Percentiles rank a stretch among this genome's conserved stretches.
Evolutionary conservation across 2,329 filamentous ascomycete species (phyloP).

Genomic region (Bipolaris cookei): DNA sequence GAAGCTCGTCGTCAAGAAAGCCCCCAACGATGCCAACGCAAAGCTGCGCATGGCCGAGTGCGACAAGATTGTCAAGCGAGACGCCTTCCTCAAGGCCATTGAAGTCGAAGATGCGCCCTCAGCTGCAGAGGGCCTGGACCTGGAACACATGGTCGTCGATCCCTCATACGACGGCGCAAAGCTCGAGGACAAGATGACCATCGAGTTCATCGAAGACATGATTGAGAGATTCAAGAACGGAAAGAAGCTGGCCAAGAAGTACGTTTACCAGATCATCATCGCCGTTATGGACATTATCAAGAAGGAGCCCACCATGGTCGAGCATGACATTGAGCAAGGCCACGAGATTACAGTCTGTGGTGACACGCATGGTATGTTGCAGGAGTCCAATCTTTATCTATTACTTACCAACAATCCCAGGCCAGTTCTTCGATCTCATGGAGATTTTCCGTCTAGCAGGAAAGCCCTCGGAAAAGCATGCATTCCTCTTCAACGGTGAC

Average conservation of each 20-base stretch:
- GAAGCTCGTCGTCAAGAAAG: conserved; percentile 85
- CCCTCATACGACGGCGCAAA: conserved; percentile 82
- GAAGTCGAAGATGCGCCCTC: conserved; percentile 92
- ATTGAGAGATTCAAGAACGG: conserved; percentile 85
- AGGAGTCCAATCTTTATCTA: background rate
- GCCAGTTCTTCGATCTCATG: conserved; percentile 96
- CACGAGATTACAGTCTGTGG: conserved; percentile 91
- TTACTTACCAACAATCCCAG: conserved; percentile 54
- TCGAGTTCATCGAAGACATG: conserved; percentile 98
- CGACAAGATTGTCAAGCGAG: conserved; percentile 89
- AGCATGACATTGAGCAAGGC: conserved; percentile 79
- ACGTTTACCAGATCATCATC: conserved; percentile 94
- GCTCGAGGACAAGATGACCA: conserved; percentile 83
- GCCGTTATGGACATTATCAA: conserved; percentile 89
- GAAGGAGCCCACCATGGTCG: conserved; percentile 95
- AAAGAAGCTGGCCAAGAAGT: conserved; percentile 95
- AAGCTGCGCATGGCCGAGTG: conserved; percentile 90
- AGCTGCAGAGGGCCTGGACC: conserved; percentile 85
- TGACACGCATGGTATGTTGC: conserved; percentile 83
- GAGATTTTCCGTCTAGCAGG: conserved; percentile 95
- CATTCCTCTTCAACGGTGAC: conserved; percentile 97
- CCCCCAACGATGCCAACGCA: conserved; percentile 87
- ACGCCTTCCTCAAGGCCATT: conserved; percentile 94
- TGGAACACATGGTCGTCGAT: conserved; percentile 85
- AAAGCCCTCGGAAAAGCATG: conserved; percentile 80